phyloP scores from a whole-genome alignment of 1,284 basidiomycete genomes.

The Coriolopsis trogii region DNA sequence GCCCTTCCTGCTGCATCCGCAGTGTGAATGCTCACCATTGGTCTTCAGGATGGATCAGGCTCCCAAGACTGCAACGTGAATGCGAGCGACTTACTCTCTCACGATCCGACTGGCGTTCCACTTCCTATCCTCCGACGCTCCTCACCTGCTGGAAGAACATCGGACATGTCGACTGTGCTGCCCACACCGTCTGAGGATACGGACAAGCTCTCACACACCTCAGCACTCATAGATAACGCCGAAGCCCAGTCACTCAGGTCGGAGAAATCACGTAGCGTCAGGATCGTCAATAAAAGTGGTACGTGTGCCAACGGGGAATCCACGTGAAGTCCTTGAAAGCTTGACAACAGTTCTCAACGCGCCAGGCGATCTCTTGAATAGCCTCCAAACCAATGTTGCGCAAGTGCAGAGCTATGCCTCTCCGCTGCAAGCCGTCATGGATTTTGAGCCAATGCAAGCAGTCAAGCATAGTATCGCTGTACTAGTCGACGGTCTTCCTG shows the following conservation, averaged over 20 bases:
- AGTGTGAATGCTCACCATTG: too few relatives aligned
- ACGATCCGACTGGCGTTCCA: too few relatives aligned
- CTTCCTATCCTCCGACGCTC: too few relatives aligned
- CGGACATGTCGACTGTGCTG: too few relatives aligned
- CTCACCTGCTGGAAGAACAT: too few relatives aligned
- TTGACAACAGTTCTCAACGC: background rate
- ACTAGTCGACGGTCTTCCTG: conserved; percentile 28
- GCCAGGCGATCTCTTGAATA: background rate
- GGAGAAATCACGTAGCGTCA: background rate
- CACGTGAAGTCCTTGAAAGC: background rate
- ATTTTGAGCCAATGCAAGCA: background rate
- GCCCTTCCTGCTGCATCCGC: too few relatives aligned
- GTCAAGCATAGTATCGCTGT: conserved; percentile 1
- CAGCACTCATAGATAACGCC: background rate
- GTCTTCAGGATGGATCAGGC: too few relatives aligned
- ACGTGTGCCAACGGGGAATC: background rate
- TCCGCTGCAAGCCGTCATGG: background rate
- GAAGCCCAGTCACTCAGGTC: background rate
- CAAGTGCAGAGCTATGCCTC: conserved; percentile 1
- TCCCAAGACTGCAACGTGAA: too few relatives aligned
- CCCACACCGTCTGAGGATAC: background rate
- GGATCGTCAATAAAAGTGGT: background rate
- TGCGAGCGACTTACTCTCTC: too few relatives aligned
- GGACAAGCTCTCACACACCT: background rate
- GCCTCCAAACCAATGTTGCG: background rate